Evolutionary conservation across 805 yeast species (phyloP).

Genomic region (Wickerhamiella kazuoi): DNA sequence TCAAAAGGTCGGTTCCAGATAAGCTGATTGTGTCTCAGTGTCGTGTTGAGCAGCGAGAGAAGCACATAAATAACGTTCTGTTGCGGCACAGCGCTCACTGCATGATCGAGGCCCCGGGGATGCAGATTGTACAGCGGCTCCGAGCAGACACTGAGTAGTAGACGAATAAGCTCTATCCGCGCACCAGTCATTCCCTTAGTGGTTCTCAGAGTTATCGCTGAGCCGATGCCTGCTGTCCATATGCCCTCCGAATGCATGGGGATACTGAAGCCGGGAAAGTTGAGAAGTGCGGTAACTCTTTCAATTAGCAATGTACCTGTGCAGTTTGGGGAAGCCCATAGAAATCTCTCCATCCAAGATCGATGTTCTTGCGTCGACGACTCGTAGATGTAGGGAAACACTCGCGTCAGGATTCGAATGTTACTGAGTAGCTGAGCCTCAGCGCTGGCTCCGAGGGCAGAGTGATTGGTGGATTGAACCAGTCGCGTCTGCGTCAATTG

Average conservation of each 20-base stretch:
- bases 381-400: constrained; percentile 57
- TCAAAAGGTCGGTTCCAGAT: constrained; percentile 22
- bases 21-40: constrained; percentile 22
- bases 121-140: constrained; percentile 39
- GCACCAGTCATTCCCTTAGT: constrained; percentile 37
- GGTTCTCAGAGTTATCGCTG: constrained; percentile 18
- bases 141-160: constrained; percentile 45
- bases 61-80: constrained; percentile 35
- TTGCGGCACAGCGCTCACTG: constrained; percentile 36
- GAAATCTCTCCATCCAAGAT: constrained; percentile 22
- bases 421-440: constrained; percentile 36
- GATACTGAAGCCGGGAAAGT: constrained; percentile 40
- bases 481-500: constrained; percentile 24
- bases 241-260: constrained; percentile 18
- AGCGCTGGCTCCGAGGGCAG: constrained; percentile 15
- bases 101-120: constrained; percentile 41
- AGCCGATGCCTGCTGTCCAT: constrained; percentile 76
- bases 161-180: constrained; percentile 47
- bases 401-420: constrained; percentile 42
- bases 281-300: constrained; percentile 30
- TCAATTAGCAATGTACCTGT: constrained; percentile 21
- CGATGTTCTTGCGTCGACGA: constrained; percentile 16
- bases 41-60: constrained; percentile 52
- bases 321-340: constrained; percentile 25
- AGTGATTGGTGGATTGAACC: constrained; percentile 15